Percentiles rank a stretch among this genome's conserved stretches.
Evolutionary conservation across 257 asterid species (phyloP).

Genomic region (Paraleonurus japonicus): DNA sequence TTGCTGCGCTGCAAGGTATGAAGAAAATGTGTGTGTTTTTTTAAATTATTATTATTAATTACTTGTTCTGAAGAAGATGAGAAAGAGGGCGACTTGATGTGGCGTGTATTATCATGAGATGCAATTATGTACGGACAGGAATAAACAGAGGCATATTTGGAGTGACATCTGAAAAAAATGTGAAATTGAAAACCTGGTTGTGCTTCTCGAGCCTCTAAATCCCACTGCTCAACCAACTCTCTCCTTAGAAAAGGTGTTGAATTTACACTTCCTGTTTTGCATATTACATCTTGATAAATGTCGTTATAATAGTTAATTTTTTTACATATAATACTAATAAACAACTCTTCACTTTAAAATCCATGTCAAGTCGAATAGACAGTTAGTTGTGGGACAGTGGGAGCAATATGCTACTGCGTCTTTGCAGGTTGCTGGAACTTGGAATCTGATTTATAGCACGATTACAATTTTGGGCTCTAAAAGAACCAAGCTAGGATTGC

Average conservation of each 20-base stretch:
- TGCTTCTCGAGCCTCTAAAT: conserved; percentile 68
- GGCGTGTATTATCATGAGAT: background rate
- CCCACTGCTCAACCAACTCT: conserved; percentile 77
- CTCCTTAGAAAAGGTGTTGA: conserved; percentile 55
- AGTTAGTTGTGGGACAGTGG: no score
- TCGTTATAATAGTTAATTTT: no score
- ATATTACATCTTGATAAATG: no score
- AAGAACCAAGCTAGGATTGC: conserved; percentile 85
- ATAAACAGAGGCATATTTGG: conserved; percentile 92
- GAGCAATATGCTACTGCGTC: background rate
- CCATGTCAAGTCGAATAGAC: no score
- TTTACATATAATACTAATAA: no score
- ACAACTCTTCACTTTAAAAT: no score
- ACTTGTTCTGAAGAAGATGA: conserved; percentile 3
- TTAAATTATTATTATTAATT: background rate
- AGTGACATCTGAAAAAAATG: conserved; percentile 50
- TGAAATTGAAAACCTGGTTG: conserved; percentile 58
- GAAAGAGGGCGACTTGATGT: background rate
- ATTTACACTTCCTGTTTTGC: background rate
- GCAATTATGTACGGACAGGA: conserved; percentile 37
- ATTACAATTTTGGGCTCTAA: conserved; percentile 77
- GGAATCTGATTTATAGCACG: conserved; percentile 89
- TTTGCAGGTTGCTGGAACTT: conserved; percentile 70
- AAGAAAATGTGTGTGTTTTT: background rate
- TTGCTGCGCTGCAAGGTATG: conserved; percentile 57